Evolutionary conservation across 2,329 filamentous ascomycete species (phyloP).

Genomic region (Paraphaeosphaeria minitans): DNA sequence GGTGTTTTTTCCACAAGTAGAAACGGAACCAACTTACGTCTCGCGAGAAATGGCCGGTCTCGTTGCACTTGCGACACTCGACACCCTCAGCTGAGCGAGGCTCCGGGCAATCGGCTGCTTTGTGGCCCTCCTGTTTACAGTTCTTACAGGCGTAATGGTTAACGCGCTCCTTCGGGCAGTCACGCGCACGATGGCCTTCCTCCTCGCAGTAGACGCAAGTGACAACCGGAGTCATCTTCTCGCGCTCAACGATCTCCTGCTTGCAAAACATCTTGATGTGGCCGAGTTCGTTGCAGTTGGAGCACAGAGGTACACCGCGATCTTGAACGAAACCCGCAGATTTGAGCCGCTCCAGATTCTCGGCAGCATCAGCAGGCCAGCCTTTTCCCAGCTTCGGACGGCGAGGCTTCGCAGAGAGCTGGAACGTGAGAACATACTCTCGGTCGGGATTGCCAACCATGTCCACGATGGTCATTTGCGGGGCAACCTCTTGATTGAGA

Average conservation of each 20-base stretch:
- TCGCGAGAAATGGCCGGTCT: constrained; percentile 51
- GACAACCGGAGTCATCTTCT: constrained; percentile 52
- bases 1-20: constrained; percentile 32
- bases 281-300: constrained; percentile 68
- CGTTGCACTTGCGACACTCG: constrained; percentile 68
- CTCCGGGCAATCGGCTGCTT: constrained; percentile 48
- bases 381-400: constrained; percentile 56
- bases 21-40: constrained; percentile 22
- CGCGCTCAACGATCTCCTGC: constrained; percentile 60
- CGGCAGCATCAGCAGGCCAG: constrained; percentile 64
- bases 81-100: constrained; percentile 60
- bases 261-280: constrained; percentile 66
- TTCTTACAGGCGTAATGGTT: constrained; percentile 72
- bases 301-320: constrained; percentile 64
- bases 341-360: constrained; percentile 67
- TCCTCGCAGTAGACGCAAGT: constrained; percentile 69
- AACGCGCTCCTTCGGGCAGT: constrained; percentile 62
- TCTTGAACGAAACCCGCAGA: constrained; percentile 69
- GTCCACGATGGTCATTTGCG: constrained; percentile 57
- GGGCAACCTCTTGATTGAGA: constrained; percentile 50
- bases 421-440: constrained; percentile 68
- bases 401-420: constrained; percentile 64
- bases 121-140: constrained; percentile 59
- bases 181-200: constrained; percentile 69
- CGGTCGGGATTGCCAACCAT: constrained; percentile 63